Evolutionary conservation across 352 stramenopile species (phyloP), one percentile per base, ranked within the genome.

Genomic region (Globisporangium acanthophoron): DNA sequence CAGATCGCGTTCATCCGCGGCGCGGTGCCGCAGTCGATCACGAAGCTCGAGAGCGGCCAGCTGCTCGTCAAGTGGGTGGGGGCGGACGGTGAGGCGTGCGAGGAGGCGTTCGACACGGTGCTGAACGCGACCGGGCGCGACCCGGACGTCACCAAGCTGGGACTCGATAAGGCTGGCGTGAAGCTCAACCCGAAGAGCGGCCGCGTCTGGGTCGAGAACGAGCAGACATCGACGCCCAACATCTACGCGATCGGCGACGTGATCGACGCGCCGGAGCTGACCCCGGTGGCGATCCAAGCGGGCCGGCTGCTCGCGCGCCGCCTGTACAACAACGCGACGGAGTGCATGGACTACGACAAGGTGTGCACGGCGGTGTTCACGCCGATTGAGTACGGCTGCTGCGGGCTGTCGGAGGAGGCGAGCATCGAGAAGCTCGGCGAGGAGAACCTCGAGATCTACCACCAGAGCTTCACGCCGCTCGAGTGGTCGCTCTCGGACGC

Each of bases 211-310:
- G 78, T 87, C 21, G 84, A 79, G 48, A 77, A 97, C 59, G 97
- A 99, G 67, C 90, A 98, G 70, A 98, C 95, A 1, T 88, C 81
- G 48, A 91, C 92, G 52, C 78, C 93, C 16, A 97, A 98, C 71
- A 94, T 99, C 61, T 99, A 98, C 66, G 97, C 96, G 18, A 94
- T 99, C 54, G 97, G 97, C 33, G 96, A 99, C 83, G 95, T 98
- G 15, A 95, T 98, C 68, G 90, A 98, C 53, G 92, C 87, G 57
- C 96, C 94, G 0, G 97, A 99, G 75, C 84, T 99, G 41, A 99
- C 97, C 12, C 97, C 97, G 4, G 97, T 99, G 41, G 97, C 97
- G 6, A 99, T 99, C 61, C 89, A 99, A 69, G 92, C 96, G 3
- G 96, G 96, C 44, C 80, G 81, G 33, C 62, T 88, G 35, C 79